Evolutionary conservation across 441 rosid genomes (phyloP).

Genomic region (Brassica hybrid): DNA sequence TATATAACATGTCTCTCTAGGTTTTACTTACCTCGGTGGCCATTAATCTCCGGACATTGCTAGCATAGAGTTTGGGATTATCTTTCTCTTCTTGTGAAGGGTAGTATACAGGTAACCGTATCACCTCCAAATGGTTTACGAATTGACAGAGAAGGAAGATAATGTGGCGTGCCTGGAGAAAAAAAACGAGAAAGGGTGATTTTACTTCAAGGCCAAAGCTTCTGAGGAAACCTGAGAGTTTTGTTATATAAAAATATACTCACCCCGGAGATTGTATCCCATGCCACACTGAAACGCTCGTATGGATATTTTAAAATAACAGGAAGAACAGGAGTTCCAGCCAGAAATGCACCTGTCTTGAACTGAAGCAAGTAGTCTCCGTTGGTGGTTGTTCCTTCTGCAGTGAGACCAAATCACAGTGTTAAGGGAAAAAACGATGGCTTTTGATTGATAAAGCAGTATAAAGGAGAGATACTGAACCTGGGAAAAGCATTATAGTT

Average conservation of each 20-base stretch:
- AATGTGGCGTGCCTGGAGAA: slow-evolving; percentile 92
- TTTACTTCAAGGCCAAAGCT: not conserved
- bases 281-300: slow-evolving; percentile 87
- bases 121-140: slow-evolving; percentile 77
- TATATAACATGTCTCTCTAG: not conserved
- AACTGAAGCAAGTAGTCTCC: slow-evolving; percentile 93
- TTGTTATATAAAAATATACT: slow-evolving; percentile 42
- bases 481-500: slow-evolving; percentile 92
- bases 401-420: slow-evolving; percentile 8
- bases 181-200: slow-evolving; percentile 29
- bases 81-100: slow-evolving; percentile 91
- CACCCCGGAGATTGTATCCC: slow-evolving; percentile 98
- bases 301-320: slow-evolving; percentile 86
- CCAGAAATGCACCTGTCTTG: slow-evolving; percentile 97
- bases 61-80: slow-evolving; percentile 85
- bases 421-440: not conserved
- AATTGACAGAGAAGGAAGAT: slow-evolving; percentile 87
- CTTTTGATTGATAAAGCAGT: not conserved
- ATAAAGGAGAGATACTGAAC: slow-evolving; percentile 40
- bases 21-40: slow-evolving; percentile 69
- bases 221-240: not conserved
- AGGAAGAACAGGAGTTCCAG: slow-evolving; percentile 87
- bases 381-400: slow-evolving; percentile 99
- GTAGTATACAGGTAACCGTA: slow-evolving; percentile 77
- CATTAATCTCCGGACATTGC: slow-evolving; percentile 82